phyloP scores from a whole-genome alignment of 345 rosid species.

The Odontarrhena argentea region DNA sequence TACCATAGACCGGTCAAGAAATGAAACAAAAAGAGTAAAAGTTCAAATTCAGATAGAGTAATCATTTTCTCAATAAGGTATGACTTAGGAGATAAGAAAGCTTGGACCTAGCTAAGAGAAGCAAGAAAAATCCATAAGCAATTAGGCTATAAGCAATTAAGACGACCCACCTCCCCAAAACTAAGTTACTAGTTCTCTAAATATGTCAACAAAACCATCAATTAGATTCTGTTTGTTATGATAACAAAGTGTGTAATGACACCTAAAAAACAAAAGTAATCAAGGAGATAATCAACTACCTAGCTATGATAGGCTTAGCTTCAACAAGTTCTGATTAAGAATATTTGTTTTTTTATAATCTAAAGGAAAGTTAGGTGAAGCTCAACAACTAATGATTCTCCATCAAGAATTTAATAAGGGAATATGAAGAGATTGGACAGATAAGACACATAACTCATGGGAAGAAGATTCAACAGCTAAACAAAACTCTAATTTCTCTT shows the following conservation, averaged over 20 bases:
- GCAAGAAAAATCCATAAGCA: conserved; percentile 23
- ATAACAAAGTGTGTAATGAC: conserved; percentile 38
- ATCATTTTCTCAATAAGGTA: conserved; percentile 29
- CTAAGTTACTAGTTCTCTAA: conserved; percentile 17
- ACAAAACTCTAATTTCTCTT: conserved; percentile 14
- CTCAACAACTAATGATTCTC: conserved; percentile 41
- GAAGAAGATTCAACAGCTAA: conserved; percentile 17
- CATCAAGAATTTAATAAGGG: conserved; percentile 29
- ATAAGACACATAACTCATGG: conserved; percentile 6
- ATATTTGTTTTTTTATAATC: conserved; percentile 20
- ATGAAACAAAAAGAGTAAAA: not conserved
- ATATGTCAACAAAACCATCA: conserved; percentile 38
- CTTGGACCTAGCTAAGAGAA: conserved; percentile 18
- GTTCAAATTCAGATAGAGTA: not conserved
- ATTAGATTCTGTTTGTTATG: conserved; percentile 35
- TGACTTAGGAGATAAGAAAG: conserved; percentile 19
- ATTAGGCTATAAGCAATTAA: conserved; percentile 34
- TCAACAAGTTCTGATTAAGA: conserved; percentile 35
- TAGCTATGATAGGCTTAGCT: conserved; percentile 23
- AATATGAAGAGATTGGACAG: not conserved
- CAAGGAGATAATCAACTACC: conserved; percentile 28
- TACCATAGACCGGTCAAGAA: not conserved
- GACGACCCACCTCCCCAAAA: conserved; percentile 24
- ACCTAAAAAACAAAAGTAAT: conserved; percentile 40
- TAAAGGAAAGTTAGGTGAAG: conserved; percentile 32